Base-by-base conservation (phyloP, 805 yeast species). In the Saccharomycopsis vini region DNA sequence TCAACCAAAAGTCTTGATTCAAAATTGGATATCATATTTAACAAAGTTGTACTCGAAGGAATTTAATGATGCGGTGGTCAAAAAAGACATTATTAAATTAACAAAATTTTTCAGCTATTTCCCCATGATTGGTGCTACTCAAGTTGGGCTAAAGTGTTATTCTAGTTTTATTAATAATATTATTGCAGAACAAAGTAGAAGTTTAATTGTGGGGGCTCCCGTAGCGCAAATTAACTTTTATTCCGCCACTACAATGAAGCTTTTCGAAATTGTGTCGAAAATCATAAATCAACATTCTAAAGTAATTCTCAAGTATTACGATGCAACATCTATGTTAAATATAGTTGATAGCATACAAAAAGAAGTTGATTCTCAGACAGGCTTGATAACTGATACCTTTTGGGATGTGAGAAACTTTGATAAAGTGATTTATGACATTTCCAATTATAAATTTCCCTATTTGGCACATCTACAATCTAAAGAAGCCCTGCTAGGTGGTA, bases 301-400 rank as follows among this genome's bases (percentile, higher is more conserved):
- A 9, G 72, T 92, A 32, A 87, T 92, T 22, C 73, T 71, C 34
- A 70, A 69, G 39, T 81, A 79, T 56, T 92, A 92, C 56, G 95
- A 90, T 16, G 49, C 52, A 3, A 50, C 63, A 7, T 78, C 79
- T 13, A 78, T 89, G 68, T 63, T 71, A 2, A 70, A 71, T 28
- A 88, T 90, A 7, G 70, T 89, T 52, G 75, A 73, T 16, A 74
- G 75, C 40, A 80, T 92, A 26, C 95, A 90, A 61, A 67, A 74
- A 40, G 98, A 92, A 57, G 80, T 92, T 24, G 98, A 92, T 57
- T 69, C 89, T n/a, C 98, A 92, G 57, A 81, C 90, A 21, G 94
- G 95, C 1, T 67, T 92, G 36, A 83, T 92, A 3, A 69, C 84
- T 43, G 97, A 90, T 59, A 84, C 92, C 0, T 86, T 85, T 55